Evolutionary conservation across 805 yeast species (phyloP).

Genomic region (Ogataea ganodermae): DNA sequence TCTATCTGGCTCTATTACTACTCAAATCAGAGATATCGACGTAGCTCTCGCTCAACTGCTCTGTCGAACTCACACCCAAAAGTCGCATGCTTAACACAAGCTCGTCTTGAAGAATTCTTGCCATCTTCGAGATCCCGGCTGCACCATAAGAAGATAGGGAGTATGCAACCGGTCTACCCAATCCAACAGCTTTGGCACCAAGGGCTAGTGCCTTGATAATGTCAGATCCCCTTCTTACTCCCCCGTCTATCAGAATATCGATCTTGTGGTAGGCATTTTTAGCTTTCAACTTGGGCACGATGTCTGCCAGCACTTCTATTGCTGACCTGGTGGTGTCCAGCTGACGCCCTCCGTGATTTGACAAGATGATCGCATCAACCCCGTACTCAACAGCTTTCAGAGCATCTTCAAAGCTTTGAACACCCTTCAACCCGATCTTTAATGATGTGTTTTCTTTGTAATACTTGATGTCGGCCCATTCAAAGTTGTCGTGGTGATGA

Average conservation of each 20-base stretch:
- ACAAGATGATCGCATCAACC: constrained; percentile 58
- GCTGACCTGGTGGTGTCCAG: constrained; percentile 60
- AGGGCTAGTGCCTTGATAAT: constrained; percentile 37
- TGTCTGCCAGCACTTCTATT: constrained; percentile 55
- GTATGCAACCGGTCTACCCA: constrained; percentile 32
- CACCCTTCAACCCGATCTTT: constrained; percentile 55
- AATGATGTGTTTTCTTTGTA: constrained; percentile 31
- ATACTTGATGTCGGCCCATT: constrained; percentile 67
- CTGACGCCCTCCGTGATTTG: constrained; percentile 76
- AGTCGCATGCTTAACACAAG: constrained; percentile 67
- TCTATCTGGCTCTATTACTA: not conserved
- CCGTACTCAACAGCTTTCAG: constrained; percentile 54
- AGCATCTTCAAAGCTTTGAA: constrained; percentile 63
- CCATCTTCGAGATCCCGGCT: constrained; percentile 50
- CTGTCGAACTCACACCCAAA: constrained; percentile 43
- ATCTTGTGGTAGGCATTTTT: constrained; percentile 37
- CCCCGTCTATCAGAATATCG: constrained; percentile 40
- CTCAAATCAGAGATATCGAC: constrained; percentile 5
- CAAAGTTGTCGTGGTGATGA: constrained; percentile 43
- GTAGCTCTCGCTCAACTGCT: constrained; percentile 6
- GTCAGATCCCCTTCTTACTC: constrained; percentile 40
- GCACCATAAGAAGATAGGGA: constrained; percentile 17
- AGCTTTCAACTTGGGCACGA: constrained; percentile 38
- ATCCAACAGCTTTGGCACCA: constrained; percentile 41
- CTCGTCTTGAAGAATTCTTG: constrained; percentile 60